Evolutionary conservation across 2,329 filamentous ascomycete species (phyloP), one percentile per base, ranked within the genome.

Genomic region (Capronia coronata): DNA sequence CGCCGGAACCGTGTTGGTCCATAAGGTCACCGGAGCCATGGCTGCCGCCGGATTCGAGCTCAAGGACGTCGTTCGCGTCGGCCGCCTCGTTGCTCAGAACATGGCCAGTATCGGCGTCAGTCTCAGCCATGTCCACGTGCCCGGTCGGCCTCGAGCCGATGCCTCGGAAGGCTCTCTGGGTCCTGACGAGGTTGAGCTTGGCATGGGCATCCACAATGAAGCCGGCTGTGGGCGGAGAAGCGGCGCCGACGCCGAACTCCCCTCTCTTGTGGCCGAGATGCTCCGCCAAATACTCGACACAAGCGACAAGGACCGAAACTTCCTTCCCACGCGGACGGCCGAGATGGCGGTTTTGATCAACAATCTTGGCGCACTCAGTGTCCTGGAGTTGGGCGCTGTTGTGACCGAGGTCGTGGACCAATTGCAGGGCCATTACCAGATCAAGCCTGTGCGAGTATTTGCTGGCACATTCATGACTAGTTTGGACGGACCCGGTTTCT

Each of bases 161-260:
- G 34, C 34, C 11, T 18, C 34, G 5, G 34, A 37, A 37, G 34
- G 34, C 11, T 37, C 14, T 9, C 69, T 82, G 1, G 67, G 65
- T 8, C 62, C 66, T 1, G 64, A 78, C 48, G 78, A 79, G 49
- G 64, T 83, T 29, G 80, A 82, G 62, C 69, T 84, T n/a, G 81
- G 82, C 2, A 83, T 80, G 18, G 81, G 82, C 0, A 79, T 79
- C 11, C 82, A 85, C 62, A 83, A 83, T 60, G 81, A 85, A 63
- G 80, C 81, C 0, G 81, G 68, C 11, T 37, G 34, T 19, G 34
- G 5, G 16, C 18, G 34, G 18, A 37, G 34, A 8, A 35, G 21
- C 4, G 27, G 37, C 18, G 18, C 22, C 18, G 21, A 29, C 11
- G 16, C 45, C 4, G 19, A 22, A 5, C 32, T 32, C 8, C 46